Evolutionary conservation across 2,329 filamentous ascomycete genomes (phyloP).

Genomic region (Fusarium clavum): DNA sequence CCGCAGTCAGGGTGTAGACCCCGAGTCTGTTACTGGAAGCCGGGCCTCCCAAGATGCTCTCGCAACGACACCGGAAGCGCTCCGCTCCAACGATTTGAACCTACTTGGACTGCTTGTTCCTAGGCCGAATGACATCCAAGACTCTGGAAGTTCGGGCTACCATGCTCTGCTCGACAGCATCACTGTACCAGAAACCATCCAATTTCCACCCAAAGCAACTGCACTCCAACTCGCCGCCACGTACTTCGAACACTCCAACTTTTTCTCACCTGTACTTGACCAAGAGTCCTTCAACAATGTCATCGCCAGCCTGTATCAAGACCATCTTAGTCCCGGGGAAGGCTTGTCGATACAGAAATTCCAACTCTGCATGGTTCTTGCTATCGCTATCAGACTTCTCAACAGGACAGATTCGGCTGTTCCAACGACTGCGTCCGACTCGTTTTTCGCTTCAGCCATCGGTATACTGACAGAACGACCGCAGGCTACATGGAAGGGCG

Average conservation of each 20-base stretch:
- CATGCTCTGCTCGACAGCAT: slow-evolving; percentile 19
- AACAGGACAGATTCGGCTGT: slow-evolving; percentile 29
- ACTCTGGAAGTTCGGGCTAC: neutral
- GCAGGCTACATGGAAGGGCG: slow-evolving; percentile 16
- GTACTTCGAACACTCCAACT: slow-evolving; percentile 48
- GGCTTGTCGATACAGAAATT: neutral
- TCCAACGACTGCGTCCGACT: slow-evolving; percentile 26
- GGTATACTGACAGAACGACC: slow-evolving; percentile 10
- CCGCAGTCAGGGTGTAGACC: slow-evolving; percentile 9
- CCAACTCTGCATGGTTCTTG: slow-evolving; percentile 24
- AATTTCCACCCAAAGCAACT: slow-evolving; percentile 23
- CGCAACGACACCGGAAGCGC: neutral
- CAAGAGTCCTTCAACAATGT: slow-evolving; percentile 26
- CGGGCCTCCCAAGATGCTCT: neutral
- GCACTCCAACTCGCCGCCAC: slow-evolving; percentile 29
- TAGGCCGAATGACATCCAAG: neutral
- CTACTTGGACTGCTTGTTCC: slow-evolving; percentile 5
- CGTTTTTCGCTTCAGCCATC: slow-evolving; percentile 20
- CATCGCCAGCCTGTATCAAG: slow-evolving; percentile 17
- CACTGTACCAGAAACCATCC: neutral
- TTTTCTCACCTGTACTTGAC: slow-evolving; percentile 43
- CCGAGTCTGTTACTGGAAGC: neutral
- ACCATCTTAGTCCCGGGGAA: neutral
- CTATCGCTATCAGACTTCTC: slow-evolving; percentile 23
- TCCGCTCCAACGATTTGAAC: neutral